Evolutionary conservation across 2,329 filamentous ascomycete genomes (phyloP).

Genomic region (Trichoderma brevicompactum): DNA sequence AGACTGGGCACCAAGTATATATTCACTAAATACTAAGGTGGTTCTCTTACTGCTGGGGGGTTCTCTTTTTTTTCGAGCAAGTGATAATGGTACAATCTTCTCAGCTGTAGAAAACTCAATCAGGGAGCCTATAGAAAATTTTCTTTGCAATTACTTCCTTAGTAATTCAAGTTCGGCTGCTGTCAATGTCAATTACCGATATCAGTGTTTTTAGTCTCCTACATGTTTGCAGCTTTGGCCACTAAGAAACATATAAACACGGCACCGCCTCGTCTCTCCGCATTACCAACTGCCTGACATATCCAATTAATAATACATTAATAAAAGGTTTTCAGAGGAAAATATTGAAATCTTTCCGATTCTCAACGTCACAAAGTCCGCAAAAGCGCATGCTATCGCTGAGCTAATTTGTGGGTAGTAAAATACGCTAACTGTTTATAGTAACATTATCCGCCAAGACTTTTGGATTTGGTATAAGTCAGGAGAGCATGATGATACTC

Average conservation of each 20-base stretch:
- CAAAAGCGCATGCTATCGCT: not conserved
- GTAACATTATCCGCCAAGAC: conserved; percentile 24
- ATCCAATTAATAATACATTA: conserved; percentile 9
- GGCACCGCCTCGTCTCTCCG: not conserved
- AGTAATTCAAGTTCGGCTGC: not conserved
- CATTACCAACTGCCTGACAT: not conserved
- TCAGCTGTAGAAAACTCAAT: too few species aligned
- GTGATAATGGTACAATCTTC: too few species aligned
- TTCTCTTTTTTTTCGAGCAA: too few species aligned
- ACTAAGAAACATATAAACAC: not conserved
- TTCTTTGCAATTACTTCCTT: not conserved
- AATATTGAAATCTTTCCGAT: not conserved
- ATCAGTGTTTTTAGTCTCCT: not conserved
- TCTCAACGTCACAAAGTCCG: not conserved
- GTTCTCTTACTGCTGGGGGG: too few species aligned
- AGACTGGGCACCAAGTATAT: too few species aligned
- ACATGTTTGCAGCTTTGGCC: not conserved
- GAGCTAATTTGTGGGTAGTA: not conserved
- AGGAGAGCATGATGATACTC: not conserved
- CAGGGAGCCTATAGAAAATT: too few species aligned
- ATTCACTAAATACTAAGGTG: too few species aligned
- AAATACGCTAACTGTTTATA: conserved; percentile 5
- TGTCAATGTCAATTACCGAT: not conserved
- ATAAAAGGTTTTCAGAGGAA: not conserved
- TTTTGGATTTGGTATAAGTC: conserved; percentile 6